Percentiles rank a stretch among this genome's conserved stretches.
phyloP scores from a whole-genome alignment of 1,284 basidiomycete species.

The Xerocomus cyaneibrunnescens region DNA sequence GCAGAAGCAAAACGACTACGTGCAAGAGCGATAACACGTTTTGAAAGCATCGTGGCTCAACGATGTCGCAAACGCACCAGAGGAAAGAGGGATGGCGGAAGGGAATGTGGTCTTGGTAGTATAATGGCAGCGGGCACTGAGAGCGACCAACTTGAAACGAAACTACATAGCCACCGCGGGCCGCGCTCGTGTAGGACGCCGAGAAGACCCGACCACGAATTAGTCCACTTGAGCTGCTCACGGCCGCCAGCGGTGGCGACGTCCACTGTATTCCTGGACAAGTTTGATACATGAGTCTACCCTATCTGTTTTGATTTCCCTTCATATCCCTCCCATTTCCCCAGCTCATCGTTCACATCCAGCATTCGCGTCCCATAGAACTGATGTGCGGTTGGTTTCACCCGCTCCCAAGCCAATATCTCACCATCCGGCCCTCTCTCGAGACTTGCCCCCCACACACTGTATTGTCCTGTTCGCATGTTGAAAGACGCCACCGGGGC shows the following conservation, averaged over 20 bases:
- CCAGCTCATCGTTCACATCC: constrained; percentile 52
- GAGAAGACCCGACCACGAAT: constrained; percentile 10
- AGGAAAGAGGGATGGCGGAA: background rate
- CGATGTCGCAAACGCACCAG: background rate
- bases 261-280: no score
- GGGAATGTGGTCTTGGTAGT: background rate
- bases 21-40: constrained; percentile 65
- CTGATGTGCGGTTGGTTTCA: constrained; percentile 60
- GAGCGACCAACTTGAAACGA: background rate
- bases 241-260: no score
- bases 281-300: background rate
- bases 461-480: constrained; percentile 44
- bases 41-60: constrained; percentile 59
- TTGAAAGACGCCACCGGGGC: constrained; percentile 51
- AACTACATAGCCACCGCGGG: constrained; percentile 28
- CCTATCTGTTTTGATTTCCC: constrained; percentile 37
- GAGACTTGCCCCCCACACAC: constrained; percentile 56
- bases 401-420: constrained; percentile 48
- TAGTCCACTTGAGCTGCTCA: no score
- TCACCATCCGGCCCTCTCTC: constrained; percentile 48
- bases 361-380: constrained; percentile 64
- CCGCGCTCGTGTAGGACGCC: no score
- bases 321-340: constrained; percentile 65
- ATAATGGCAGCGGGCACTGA: no score
- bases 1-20: constrained; percentile 54